Evolutionary conservation across 108 stramenopile species (phyloP).

Genomic region (Pseudonitzschia delicatissima): DNA sequence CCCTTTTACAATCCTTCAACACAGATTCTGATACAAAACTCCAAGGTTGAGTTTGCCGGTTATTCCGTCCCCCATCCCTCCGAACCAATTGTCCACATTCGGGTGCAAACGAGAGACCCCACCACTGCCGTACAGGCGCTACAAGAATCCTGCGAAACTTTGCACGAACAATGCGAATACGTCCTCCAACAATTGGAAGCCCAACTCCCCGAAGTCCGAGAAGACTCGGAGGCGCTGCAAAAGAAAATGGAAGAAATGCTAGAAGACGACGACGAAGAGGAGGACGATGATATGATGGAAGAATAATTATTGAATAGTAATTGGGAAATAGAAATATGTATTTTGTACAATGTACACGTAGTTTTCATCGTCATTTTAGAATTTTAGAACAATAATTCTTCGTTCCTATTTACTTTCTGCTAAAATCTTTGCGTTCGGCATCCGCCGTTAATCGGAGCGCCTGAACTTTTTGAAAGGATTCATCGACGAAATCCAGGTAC

Average conservation of each 20-base stretch:
- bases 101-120: slow-evolving; percentile 75
- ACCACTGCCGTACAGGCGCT: slow-evolving; percentile 62
- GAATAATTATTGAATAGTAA: not conserved
- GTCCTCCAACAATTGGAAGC: slow-evolving; percentile 66
- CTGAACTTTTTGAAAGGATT: slow-evolving; percentile 54
- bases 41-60: slow-evolving; percentile 88
- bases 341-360: not conserved
- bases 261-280: slow-evolving; percentile 40
- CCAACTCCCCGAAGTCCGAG: slow-evolving; percentile 62
- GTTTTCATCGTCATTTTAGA: not conserved
- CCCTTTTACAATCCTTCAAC: not conserved
- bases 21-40: slow-evolving; percentile 30
- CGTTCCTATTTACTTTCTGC: not conserved
- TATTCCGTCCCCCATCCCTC: slow-evolving; percentile 96
- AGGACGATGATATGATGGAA: slow-evolving; percentile 28
- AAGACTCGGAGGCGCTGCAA: slow-evolving; percentile 62
- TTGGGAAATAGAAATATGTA: not conserved
- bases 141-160: slow-evolving; percentile 69
- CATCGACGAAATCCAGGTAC: slow-evolving; percentile 75
- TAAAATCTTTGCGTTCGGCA: slow-evolving; percentile 19
- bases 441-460: slow-evolving; percentile 47
- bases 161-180: slow-evolving; percentile 65
- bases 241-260: slow-evolving; percentile 30
- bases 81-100: slow-evolving; percentile 92
- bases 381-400: not conserved